Percentiles rank a stretch among this genome's conserved stretches.
Conservation (phyloP, 306 rosid species). For the Sicyos baderoa region DNA sequence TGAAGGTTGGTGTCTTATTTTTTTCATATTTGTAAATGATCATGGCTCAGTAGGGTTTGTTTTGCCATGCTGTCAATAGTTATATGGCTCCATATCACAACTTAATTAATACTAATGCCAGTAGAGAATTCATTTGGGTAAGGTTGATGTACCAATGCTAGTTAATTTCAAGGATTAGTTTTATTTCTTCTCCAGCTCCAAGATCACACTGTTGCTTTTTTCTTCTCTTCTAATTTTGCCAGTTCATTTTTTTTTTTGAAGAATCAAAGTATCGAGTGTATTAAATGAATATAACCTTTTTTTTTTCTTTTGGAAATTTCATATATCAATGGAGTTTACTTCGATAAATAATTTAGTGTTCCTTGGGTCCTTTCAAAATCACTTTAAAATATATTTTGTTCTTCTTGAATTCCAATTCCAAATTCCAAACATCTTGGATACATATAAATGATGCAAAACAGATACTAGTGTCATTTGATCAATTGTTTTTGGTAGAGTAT, state of each 20-base stretch:
- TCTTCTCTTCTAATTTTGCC: not conserved
- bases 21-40: slow-evolving; percentile 17
- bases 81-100: slow-evolving; percentile 8
- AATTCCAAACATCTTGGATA: no score
- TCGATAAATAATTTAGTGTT: no score
- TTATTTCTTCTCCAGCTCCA: not conserved
- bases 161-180: slow-evolving; percentile 12
- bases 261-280: not conserved
- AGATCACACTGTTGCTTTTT: not conserved
- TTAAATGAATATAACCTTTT: no score
- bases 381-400: no score
- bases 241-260: not conserved
- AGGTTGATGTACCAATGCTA: slow-evolving; percentile 10
- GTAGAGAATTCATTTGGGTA: slow-evolving; percentile 14
- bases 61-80: slow-evolving; percentile 25
- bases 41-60: not conserved
- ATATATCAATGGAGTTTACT: no score
- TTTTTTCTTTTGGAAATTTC: no score
- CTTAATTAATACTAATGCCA: slow-evolving; percentile 1
- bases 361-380: no score
- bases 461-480: no score
- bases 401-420: no score
- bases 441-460: no score
- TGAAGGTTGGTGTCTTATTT: not conserved
- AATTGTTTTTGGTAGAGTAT: no score